Percentiles rank a stretch among this genome's conserved stretches.
phyloP scores from a whole-genome alignment of 2,329 filamentous ascomycete species.

The Dactylellina haptotyla region DNA sequence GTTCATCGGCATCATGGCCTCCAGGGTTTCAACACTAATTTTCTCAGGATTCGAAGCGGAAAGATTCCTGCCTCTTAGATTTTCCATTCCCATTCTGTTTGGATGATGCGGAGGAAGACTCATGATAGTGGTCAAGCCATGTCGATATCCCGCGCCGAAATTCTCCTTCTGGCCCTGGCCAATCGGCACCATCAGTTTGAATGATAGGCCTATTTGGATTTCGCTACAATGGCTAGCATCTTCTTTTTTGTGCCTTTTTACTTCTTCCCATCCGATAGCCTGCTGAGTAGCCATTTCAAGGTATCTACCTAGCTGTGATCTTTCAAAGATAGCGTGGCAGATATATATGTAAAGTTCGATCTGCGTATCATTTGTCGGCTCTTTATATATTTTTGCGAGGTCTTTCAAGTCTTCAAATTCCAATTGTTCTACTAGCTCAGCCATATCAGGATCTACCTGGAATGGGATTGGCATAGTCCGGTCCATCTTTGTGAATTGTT shows the following conservation, averaged over 20 bases:
- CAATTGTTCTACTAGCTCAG: neutral
- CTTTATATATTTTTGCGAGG: conserved; percentile 3
- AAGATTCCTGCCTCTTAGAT: neutral
- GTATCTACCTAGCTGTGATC: conserved; percentile 4
- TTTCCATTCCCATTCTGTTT: neutral
- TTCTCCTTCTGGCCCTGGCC: neutral
- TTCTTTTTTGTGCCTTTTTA: neutral
- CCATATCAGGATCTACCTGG: conserved; percentile 6
- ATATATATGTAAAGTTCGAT: conserved; percentile 16
- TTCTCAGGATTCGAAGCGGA: neutral
- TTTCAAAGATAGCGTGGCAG: conserved; percentile 10
- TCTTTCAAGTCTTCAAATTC: conserved; percentile 7
- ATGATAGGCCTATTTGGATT: neutral
- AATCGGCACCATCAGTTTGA: conserved; percentile 3
- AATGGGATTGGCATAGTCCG: conserved; percentile 6
- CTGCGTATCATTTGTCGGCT: conserved; percentile 1
- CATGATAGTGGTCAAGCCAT: neutral
- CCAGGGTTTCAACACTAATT: neutral
- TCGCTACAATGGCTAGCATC: neutral
- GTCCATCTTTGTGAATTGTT: conserved; percentile 1
- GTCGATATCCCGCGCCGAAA: neutral
- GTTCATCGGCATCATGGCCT: neutral
- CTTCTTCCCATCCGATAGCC: neutral
- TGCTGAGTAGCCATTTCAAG: conserved; percentile 6
- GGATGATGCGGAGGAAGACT: conserved; percentile 1